phyloP scores from a whole-genome alignment of 306 rosid species.

The Arachis stenosperma region DNA sequence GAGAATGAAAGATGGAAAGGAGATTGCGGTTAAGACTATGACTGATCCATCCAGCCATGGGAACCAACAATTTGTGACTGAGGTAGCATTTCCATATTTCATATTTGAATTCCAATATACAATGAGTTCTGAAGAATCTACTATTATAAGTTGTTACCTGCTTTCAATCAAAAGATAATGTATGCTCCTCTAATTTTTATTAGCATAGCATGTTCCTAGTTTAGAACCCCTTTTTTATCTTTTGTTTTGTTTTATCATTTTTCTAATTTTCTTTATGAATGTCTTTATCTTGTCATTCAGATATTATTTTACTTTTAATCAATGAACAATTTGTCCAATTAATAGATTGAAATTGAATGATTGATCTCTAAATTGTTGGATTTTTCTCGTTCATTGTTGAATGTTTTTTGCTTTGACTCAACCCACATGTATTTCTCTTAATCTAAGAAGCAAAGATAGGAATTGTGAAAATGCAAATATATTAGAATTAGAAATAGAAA shows the following conservation, averaged over 20 bases:
- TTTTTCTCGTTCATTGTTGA: no score
- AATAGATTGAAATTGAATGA: no score
- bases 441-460: no score
- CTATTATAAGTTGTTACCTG: not conserved
- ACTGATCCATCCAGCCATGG: slow-evolving; percentile 78
- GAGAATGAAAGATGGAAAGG: slow-evolving; percentile 95
- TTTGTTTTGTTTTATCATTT: no score
- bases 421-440: no score
- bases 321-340: no score
- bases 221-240: no score
- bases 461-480: not conserved
- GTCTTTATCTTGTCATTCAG: no score
- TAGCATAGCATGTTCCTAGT: not conserved
- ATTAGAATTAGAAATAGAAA: slow-evolving; percentile 20
- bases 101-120: slow-evolving; percentile 19
- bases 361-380: no score
- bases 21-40: slow-evolving; percentile 96
- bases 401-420: no score
- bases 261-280: no score
- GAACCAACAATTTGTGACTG: slow-evolving; percentile 83
- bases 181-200: slow-evolving; percentile 10
- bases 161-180: slow-evolving; percentile 19
- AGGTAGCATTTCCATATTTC: slow-evolving; percentile 52
- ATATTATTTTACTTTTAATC: no score
- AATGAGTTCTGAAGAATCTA: slow-evolving; percentile 1